These are phyloP conservation scores for Saccharomycopsis sp. DNA, from an alignment of 805 yeast species.

Conservation along the genomic window DNA sequence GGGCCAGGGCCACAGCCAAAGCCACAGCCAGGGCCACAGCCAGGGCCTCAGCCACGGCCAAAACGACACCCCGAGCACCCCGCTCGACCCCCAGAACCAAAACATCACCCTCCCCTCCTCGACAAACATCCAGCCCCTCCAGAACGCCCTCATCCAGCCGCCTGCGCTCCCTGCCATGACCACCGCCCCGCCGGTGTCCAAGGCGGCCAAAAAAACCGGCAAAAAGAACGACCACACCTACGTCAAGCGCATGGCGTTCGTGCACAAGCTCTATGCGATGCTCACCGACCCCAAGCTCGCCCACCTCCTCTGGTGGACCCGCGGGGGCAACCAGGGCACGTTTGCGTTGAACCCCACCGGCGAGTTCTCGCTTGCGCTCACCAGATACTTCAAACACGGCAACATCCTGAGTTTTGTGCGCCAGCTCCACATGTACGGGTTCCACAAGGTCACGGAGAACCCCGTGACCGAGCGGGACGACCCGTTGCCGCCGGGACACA, in stretches of 20 bases:
- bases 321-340: slow-evolving; percentile 38
- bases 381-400: slow-evolving; percentile 86
- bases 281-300: slow-evolving; percentile 46
- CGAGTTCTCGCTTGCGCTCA: slow-evolving; percentile 53
- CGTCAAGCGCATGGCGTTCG: slow-evolving; percentile 42
- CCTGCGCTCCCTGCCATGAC: not conserved
- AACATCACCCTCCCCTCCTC: too few species aligned
- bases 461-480: slow-evolving; percentile 14
- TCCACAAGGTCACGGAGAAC: slow-evolving; percentile 64
- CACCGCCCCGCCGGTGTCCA: not conserved
- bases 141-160: not conserved
- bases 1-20: too few species aligned
- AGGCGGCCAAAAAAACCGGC: not conserved
- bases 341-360: slow-evolving; percentile 61
- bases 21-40: too few species aligned
- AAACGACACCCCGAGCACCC: not conserved
- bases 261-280: slow-evolving; percentile 58
- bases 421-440: slow-evolving; percentile 94
- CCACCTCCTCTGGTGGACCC: slow-evolving; percentile 60
- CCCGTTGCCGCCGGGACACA: not conserved
- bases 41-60: too few species aligned
- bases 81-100: too few species aligned
- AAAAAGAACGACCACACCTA: not conserved
- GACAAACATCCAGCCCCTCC: too few species aligned
- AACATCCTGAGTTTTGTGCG: slow-evolving; percentile 90